Conservation (phyloP, 73 alveolate species). For the Strombidium stylifer region DNA sequence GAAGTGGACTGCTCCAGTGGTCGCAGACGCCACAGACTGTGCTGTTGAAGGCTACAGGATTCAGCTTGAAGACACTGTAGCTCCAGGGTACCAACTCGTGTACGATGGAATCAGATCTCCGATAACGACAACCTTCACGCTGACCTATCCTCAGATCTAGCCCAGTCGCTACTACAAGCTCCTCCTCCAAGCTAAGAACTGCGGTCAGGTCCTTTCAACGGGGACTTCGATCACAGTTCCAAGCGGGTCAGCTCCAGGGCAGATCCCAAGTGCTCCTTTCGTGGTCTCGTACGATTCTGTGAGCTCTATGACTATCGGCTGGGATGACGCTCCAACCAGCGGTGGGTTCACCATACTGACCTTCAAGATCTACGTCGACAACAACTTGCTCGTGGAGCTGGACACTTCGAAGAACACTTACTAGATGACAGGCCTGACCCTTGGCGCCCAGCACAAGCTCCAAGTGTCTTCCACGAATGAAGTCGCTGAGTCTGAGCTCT, state of each 20-base stretch:
- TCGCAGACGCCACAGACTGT: constrained; percentile 68
- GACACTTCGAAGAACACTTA: not conserved
- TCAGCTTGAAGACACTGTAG: constrained; percentile 46
- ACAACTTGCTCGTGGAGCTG: constrained; percentile 3
- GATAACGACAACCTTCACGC: constrained; percentile 34
- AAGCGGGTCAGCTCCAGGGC: constrained; percentile 65
- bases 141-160: constrained; percentile 30
- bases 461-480: constrained; percentile 55
- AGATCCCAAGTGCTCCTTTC: constrained; percentile 42
- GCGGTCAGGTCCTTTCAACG: constrained; percentile 44
- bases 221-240: constrained; percentile 32
- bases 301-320: constrained; percentile 38
- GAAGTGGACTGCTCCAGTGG: constrained; percentile 64
- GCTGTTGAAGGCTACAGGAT: constrained; percentile 68
- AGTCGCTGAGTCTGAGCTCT: constrained; percentile 45
- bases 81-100: constrained; percentile 41
- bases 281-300: constrained; percentile 38
- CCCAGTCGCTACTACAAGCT: constrained; percentile 59
- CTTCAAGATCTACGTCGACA: constrained; percentile 49
- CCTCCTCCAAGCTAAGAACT: constrained; percentile 57
- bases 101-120: constrained; percentile 62
- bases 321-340: constrained; percentile 47
- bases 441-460: constrained; percentile 49
- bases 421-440: constrained; percentile 34
- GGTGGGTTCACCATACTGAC: constrained; percentile 66